Percentiles rank a stretch among this genome's conserved stretches.
Conservation (phyloP, 345 rosid genomes). For the Hibiscus trionum region DNA sequence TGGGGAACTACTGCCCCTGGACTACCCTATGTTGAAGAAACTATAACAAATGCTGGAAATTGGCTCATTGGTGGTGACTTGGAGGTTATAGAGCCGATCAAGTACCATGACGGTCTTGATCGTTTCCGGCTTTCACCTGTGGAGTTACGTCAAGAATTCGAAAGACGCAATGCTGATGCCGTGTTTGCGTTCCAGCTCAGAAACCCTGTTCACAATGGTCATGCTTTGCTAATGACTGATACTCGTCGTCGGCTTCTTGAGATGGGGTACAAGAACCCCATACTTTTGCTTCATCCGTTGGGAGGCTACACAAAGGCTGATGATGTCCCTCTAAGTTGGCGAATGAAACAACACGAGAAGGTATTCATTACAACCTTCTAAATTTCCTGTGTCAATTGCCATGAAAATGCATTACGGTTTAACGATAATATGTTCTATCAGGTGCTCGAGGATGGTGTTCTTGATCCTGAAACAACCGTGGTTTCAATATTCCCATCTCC, state of each 20-base stretch:
- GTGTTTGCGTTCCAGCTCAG: constrained; percentile 98
- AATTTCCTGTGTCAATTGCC: not conserved
- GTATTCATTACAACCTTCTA: constrained; percentile 20
- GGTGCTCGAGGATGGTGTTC: constrained; percentile 97
- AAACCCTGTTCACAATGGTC: constrained; percentile 98
- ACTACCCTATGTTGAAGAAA: constrained; percentile 77
- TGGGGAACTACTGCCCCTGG: constrained; percentile 98
- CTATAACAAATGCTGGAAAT: constrained; percentile 64
- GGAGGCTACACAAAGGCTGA: constrained; percentile 98
- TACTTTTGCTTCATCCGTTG: constrained; percentile 89
- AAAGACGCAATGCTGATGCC: constrained; percentile 90
- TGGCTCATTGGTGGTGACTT: constrained; percentile 97
- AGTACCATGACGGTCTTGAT: constrained; percentile 87
- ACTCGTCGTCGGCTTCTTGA: constrained; percentile 88
- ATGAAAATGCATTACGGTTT: not conserved
- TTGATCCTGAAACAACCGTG: constrained; percentile 95
- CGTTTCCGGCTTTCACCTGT: constrained; percentile 83
- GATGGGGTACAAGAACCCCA: constrained; percentile 91
- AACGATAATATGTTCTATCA: constrained; percentile 16
- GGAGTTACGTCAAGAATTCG: constrained; percentile 68
- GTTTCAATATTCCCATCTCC: constrained; percentile 99
- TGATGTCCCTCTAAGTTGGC: constrained; percentile 96
- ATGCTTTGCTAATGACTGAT: constrained; percentile 93
- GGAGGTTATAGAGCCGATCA: constrained; percentile 83
- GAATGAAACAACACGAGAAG: constrained; percentile 98